phyloP scores from a whole-genome alignment of 2,329 filamentous ascomycete genomes.

The Chlorencoelia australis region DNA sequence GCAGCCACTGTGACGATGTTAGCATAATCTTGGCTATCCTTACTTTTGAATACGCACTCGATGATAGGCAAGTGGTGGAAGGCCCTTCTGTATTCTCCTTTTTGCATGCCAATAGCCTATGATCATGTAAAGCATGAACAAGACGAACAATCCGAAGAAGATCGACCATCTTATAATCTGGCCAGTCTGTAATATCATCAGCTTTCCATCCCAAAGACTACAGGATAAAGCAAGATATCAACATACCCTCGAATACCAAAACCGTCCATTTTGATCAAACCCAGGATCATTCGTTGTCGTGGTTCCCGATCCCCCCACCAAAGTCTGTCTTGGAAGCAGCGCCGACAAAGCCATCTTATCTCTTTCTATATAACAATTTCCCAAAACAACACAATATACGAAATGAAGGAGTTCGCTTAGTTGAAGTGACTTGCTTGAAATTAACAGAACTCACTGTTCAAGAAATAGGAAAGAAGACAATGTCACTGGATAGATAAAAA shows the following conservation, averaged over 20 bases:
- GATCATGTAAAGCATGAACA: slow-evolving; percentile 52
- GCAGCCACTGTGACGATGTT: slow-evolving; percentile 22
- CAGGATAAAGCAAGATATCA: background rate
- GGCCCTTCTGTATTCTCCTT: slow-evolving; percentile 52
- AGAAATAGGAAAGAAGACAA: too few relatives aligned
- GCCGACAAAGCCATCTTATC: too few relatives aligned
- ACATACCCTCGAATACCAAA: slow-evolving; percentile 33
- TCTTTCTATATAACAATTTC: too few relatives aligned
- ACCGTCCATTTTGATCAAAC: too few relatives aligned
- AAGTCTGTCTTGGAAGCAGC: background rate
- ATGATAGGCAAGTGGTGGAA: slow-evolving; percentile 59
- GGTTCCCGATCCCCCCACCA: too few relatives aligned
- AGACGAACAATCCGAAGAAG: slow-evolving; percentile 48
- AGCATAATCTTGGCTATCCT: slow-evolving; percentile 4
- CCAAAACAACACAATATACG: too few relatives aligned
- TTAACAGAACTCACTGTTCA: too few relatives aligned
- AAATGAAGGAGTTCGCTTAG: too few relatives aligned
- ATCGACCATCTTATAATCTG: slow-evolving; percentile 57
- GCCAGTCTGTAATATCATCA: slow-evolving; percentile 25
- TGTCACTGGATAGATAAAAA: too few relatives aligned
- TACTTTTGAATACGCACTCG: slow-evolving; percentile 37
- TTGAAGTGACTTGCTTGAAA: too few relatives aligned
- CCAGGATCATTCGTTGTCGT: too few relatives aligned
- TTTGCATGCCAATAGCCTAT: slow-evolving; percentile 63
- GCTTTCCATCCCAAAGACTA: slow-evolving; percentile 2